Base-by-base conservation (phyloP, 768 basidiomycete species). In the Tephrocybe sp. region DNA sequence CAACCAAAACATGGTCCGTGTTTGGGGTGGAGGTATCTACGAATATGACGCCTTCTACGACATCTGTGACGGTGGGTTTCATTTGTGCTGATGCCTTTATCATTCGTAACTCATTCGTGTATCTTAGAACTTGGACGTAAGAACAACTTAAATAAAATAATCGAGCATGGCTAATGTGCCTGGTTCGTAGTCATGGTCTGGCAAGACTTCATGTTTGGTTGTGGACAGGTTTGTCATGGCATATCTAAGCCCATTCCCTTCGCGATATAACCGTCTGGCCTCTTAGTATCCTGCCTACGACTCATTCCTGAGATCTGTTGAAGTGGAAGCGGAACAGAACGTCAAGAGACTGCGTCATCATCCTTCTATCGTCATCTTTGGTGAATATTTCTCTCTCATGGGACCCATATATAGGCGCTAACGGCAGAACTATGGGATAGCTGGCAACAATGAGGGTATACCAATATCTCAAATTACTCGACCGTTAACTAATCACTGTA, bases 201-300 rank as follows among this genome's bases (percentile, higher is more conserved):
- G 95, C 95, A 97, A 70, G 96, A 98, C 69, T 95, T 97, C 68
- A 87, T 91, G 87, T 98, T 98, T 65, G 93, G 86, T 30, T 97
- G 95, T 65, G 95, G 94, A 22, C 90, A 92, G 74, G 87, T 89
- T 53, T 13, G 70, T 57, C 13, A 19, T 43, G 30, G 32, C 39
- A 22, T 5, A 39, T 33, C 41, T 51, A 13, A 19, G 43, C 26
- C 42, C 49, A 17, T 26, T 17, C 32, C 14, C 7, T 31, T 39
- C 26, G 7, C 26, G 20, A 57, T 5, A 26, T 38, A 39, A 35
- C 48, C 23, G 17, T 35, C 14, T 5, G 23, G 4, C 11, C 2
- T 36, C 31, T 16, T 63, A 92, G 84, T 96, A 97, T 63, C 94
- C 94, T 0, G 94, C 91, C 3, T 85, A 95, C 60, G 83, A 92